Evolutionary conservation across 192 early-diverging fungal species (phyloP).

Genomic region (Coemansia javaensis): DNA sequence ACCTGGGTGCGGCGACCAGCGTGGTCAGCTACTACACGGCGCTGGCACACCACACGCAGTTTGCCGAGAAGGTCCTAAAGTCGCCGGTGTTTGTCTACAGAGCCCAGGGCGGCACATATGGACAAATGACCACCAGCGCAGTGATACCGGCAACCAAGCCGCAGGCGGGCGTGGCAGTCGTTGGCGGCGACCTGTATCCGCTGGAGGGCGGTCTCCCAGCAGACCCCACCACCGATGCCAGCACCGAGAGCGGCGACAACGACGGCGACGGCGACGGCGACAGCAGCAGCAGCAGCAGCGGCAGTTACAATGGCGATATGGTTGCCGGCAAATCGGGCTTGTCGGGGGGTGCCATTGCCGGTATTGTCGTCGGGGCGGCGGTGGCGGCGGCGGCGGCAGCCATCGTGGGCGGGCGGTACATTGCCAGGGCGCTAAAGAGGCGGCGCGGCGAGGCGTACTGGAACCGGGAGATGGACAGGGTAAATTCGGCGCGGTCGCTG

Average conservation of each 20-base stretch:
- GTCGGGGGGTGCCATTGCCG: background rate
- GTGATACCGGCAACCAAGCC: background rate
- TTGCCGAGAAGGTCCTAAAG: conserved; percentile 1
- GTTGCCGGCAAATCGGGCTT: background rate
- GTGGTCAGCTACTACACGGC: conserved; percentile 16
- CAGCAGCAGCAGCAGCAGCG: no score
- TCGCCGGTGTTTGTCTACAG: background rate
- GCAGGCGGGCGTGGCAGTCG: background rate
- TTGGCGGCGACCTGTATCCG: background rate
- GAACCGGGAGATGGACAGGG: conserved; percentile 1
- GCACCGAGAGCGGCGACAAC: no score
- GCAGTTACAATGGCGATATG: no score
- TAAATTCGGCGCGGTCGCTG: background rate
- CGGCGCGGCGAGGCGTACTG: background rate
- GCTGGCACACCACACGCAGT: conserved; percentile 5
- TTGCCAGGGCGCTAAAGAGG: background rate
- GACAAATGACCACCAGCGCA: no score
- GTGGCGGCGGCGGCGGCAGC: background rate
- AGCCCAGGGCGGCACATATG: background rate
- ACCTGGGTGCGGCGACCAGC: background rate
- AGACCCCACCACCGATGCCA: no score
- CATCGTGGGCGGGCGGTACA: background rate
- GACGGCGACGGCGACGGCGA: no score
- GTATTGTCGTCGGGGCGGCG: background rate
- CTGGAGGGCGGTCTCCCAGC: no score